Evolutionary conservation across 176 grass and related monocot species (phyloP), one percentile per base, ranked within the genome.

Genomic region (Aegilops longissima): DNA sequence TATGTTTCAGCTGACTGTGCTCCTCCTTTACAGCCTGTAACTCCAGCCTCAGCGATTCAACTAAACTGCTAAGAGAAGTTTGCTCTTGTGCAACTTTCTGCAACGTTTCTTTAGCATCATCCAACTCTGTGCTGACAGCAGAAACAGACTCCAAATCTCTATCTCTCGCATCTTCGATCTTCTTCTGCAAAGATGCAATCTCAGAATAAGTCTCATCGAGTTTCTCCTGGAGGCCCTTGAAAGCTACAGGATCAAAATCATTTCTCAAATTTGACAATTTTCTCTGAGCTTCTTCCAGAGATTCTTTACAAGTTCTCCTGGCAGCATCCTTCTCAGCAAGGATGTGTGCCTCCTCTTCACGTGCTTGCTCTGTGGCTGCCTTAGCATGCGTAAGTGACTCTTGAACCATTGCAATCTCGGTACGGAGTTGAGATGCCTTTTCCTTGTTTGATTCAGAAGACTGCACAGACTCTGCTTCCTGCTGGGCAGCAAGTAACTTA

Each of bases 21-120:
- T 98, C 93, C 82, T 93, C 87, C 78, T 89, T 93, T 63, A 93
- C 91, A 44, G 77, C 66, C 61, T 90, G 93, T 66, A 98, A 61
- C 86, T 98, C 95, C 44, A 77, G 61, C 82, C 89, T 98, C 61
- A 98, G 73, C 23, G 89, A 93, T 71, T 98, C 91, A 68, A 98
- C 91, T 23, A 93, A 86, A 61, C 42, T 82, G 33, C 80, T 86
- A 25, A 98, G 85, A 75, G 87, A 90, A 70, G 66, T 92, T 87
- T 93, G 89, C 75, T 93, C 95, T 74, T 98, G 87, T 38, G 76
- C 87, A 56, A 98, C 91, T 83, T 92, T 95, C 35, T 82, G 89
- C 66, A 93, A 79, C 86, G 89, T 89, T 92, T 90, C 93, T 86
- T 95, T 98, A 63, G 93, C 93, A 59, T 87, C 93, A 68, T 95